Percentiles rank a stretch among this genome's conserved stretches.
phyloP scores from a whole-genome alignment of 2,329 filamentous ascomycete genomes.

The Acrocalymma vagum region DNA sequence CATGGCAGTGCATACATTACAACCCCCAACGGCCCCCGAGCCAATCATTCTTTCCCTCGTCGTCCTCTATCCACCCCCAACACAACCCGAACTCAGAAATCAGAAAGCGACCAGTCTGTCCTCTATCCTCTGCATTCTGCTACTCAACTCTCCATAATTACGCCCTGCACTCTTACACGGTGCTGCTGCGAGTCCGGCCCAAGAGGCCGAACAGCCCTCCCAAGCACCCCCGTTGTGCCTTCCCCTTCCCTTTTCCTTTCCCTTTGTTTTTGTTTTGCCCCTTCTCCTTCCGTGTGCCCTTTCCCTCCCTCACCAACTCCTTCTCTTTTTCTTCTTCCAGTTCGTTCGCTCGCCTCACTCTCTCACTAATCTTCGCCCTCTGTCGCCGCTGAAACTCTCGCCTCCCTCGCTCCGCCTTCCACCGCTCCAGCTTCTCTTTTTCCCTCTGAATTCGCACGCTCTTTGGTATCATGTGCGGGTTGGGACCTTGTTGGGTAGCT shows the following conservation, averaged over 20 bases:
- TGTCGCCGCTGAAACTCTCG: conserved; percentile 7
- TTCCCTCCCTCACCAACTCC: conserved; percentile 24
- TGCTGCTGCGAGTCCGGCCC: no score
- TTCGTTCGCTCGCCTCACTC: conserved; percentile 38
- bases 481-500: no score
- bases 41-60: no score
- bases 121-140: no score
- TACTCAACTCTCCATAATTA: neutral
- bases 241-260: neutral
- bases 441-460: conserved; percentile 17
- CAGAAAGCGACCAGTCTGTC: no score
- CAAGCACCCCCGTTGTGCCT: conserved; percentile 9
- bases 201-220: conserved; percentile 6
- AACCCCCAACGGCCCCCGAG: no score
- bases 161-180: no score
- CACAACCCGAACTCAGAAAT: no score
- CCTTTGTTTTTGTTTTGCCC: neutral
- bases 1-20: no score
- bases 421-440: conserved; percentile 27
- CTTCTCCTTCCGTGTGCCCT: conserved; percentile 18
- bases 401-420: conserved; percentile 30
- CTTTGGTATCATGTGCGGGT: conserved; percentile 19
- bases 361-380: conserved; percentile 29
- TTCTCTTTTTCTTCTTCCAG: conserved; percentile 33
- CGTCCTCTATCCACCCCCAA: no score